Percentiles rank a stretch among this genome's conserved stretches.
These are phyloP conservation scores for Candida sp. DNA, from an alignment of 1,139 yeast species.

Conservation along the genomic window DNA sequence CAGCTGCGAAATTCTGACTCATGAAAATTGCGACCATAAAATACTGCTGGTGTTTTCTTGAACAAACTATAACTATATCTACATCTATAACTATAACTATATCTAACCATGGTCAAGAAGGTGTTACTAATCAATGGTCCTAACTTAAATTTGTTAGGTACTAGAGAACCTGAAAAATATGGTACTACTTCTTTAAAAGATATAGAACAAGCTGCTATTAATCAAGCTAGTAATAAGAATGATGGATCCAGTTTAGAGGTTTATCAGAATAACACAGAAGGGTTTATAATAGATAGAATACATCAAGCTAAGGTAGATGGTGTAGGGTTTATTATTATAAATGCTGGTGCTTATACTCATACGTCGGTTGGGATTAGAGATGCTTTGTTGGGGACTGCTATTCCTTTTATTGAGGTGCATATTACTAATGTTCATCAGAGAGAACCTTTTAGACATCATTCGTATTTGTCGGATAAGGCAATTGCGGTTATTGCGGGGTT, in stretches of 20 bases:
- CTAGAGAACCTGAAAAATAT: conserved; percentile 49
- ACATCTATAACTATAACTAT: not conserved
- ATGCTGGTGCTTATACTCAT: conserved; percentile 52
- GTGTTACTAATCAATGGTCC: conserved; percentile 47
- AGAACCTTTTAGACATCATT: conserved; percentile 49
- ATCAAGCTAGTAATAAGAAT: conserved; percentile 29
- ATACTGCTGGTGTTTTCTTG: not conserved
- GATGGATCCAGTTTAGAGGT: conserved; percentile 27
- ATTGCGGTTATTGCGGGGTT: conserved; percentile 46
- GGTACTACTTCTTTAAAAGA: conserved; percentile 43
- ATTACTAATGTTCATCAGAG: conserved; percentile 49
- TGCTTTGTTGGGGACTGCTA: conserved; percentile 44
- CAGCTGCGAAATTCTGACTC: not conserved
- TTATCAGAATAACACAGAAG: conserved; percentile 45
- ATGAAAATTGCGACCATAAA: not conserved
- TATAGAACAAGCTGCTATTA: conserved; percentile 36
- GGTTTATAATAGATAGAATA: conserved; percentile 43
- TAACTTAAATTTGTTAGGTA: conserved; percentile 43
- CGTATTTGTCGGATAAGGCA: conserved; percentile 46
- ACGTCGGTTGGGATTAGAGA: conserved; percentile 50
- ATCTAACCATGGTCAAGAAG: conserved; percentile 30
- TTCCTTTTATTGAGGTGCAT: conserved; percentile 48
- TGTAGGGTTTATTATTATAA: conserved; percentile 39
- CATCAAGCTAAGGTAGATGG: conserved; percentile 42
- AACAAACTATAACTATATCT: too few relatives aligned